Base-by-base conservation (phyloP, 306 rosid genomes). In the Lathyrus sativus region DNA sequence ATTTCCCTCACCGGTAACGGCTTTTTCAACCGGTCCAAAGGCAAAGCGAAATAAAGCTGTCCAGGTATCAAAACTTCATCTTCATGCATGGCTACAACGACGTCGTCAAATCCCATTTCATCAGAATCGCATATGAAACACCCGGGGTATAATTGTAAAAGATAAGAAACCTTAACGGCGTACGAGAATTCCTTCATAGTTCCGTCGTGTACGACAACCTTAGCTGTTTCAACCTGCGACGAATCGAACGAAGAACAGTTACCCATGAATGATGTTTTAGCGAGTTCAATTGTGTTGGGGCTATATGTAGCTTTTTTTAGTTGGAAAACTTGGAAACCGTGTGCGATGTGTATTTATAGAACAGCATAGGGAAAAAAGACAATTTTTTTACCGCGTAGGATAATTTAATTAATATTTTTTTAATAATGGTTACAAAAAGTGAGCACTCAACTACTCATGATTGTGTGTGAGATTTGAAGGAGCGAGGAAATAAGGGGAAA, bases 41-140 rank as follows among this genome's bases (percentile, higher is more conserved):
- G 97, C 56, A 93, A 70, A 7, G 89, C 96, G 53, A 93, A 93
- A 76, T 93, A 93, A 4, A 90, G 96, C 71, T 90, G 91, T 3
- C 99, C 99, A 0, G 78, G 83, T n/a, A 53, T 80, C 19, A 93
- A 85, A 48, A 73, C 87, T 1, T 90, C 88, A 11, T 84, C 80
- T 18, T 72, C 95, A 29, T 69, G 45, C 6, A 93, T 74, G 1
- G 95, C 87, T 7, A 46, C 66, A 0, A 90, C 78, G 68, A 84
- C 83, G 75, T 78, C 88, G 82, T 87, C 86, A 54, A 85, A 90
- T 31, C 76, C 85, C 87, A 93, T 83, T n/a, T 90, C 96, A 68
- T 93, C 96, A 18, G 99, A 81, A 79, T 90, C 83, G 37, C 96
- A 90, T 3, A 93, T 88, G 42, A 93, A 90, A 31, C 90, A 84